These are phyloP conservation scores for Cytospora schulzeri DNA, from an alignment of 2,329 filamentous ascomycete genomes.

Conservation along the genomic window DNA sequence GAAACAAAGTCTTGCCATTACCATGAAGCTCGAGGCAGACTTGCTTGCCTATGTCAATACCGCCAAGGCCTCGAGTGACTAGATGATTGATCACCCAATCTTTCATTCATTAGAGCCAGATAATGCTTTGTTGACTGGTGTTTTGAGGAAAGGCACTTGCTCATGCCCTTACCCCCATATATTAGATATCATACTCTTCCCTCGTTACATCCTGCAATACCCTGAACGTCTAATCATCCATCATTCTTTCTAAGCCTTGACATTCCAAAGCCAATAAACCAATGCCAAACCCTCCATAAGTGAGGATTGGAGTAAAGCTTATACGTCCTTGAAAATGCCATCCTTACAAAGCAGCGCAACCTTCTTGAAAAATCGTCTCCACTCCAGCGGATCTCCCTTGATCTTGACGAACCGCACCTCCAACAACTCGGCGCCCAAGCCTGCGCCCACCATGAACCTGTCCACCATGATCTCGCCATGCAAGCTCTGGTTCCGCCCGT, in stretches of 20 bases:
- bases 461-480: slow-evolving; percentile 78
- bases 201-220: slow-evolving; percentile 12
- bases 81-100: neutral
- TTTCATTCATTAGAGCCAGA: neutral
- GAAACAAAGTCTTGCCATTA: neutral
- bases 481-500: slow-evolving; percentile 71
- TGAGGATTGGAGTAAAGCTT: neutral
- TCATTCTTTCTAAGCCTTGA: neutral
- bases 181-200: slow-evolving; percentile 6
- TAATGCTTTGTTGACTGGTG: neutral
- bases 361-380: slow-evolving; percentile 96
- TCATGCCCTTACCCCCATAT: slow-evolving; percentile 4
- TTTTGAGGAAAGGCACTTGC: neutral
- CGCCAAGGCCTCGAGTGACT: neutral
- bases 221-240: neutral
- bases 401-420: slow-evolving; percentile 92
- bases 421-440: slow-evolving; percentile 61
- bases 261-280: slow-evolving; percentile 1
- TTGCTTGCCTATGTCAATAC: neutral
- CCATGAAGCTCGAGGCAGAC: too few species aligned
- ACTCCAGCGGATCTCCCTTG: slow-evolving; percentile 95
- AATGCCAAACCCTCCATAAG: neutral
- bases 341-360: slow-evolving; percentile 87
- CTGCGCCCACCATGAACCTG: slow-evolving; percentile 58
- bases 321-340: slow-evolving; percentile 68